Conservation (phyloP, 441 rosid species). For the Arabidopsis hybrid region DNA sequence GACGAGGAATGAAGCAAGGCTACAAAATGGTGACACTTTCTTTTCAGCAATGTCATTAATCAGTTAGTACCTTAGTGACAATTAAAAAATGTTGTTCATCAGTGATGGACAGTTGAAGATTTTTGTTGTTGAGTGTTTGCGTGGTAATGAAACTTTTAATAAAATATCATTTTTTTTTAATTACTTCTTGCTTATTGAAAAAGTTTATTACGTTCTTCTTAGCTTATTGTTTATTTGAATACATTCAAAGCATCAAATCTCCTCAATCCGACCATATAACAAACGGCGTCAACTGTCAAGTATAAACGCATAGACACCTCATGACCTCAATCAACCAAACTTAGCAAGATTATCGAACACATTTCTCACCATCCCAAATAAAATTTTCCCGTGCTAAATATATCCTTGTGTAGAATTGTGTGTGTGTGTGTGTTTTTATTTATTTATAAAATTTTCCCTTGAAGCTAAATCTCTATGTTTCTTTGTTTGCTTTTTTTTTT, state of each 20-base stretch:
- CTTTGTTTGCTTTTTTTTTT: background rate
- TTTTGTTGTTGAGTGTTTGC: background rate
- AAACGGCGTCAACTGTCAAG: background rate
- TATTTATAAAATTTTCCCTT: background rate
- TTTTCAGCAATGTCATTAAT: background rate
- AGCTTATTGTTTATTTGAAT: background rate
- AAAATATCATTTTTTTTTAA: too few species aligned
- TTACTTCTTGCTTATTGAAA: too few species aligned
- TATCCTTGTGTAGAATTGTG: too few species aligned
- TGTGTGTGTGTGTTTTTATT: background rate
- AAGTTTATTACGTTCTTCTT: too few species aligned
- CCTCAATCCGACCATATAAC: background rate
- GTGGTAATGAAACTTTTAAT: too few species aligned
- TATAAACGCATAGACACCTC: background rate
- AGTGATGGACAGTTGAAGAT: background rate
- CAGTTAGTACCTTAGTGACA: background rate
- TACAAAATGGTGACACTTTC: background rate
- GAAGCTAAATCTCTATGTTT: background rate
- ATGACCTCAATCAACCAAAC: too few species aligned
- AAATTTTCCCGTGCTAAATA: too few species aligned
- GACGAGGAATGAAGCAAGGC: conserved; percentile 41
- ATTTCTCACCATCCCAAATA: too few species aligned
- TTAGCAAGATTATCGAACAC: too few species aligned
- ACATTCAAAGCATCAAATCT: background rate
- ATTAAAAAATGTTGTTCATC: background rate